Evolutionary conservation across 306 rosid genomes (phyloP), one percentile per base, ranked within the genome.

Genomic region (Fragaria ananassa): DNA sequence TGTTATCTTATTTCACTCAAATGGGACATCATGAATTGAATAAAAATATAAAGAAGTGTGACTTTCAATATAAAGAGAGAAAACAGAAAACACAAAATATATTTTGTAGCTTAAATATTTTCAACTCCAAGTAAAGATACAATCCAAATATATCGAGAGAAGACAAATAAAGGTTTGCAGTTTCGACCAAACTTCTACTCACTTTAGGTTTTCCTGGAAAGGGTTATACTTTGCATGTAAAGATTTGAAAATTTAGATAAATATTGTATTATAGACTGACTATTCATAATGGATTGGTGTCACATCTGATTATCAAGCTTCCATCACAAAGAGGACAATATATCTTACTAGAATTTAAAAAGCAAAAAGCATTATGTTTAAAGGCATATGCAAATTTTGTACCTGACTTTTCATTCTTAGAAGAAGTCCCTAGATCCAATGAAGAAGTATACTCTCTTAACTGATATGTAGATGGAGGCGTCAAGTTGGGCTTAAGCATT

Each of bases 341-440:
- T 74, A 23, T 9, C 41, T 69, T 12, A n/a, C 50, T 6, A 23
- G 25, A 25, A 27, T 15, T 74, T 42, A 3, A 56, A 41, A 58
- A 42, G 17, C 25, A 3, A 56, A 17, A 42, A 25, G 14, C 41
- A 27, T 10, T 34, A 5, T 77, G 53, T 35, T 19, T 7, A n/a
- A 61, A 31, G 25, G 29, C 12, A 56, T 39, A 68, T 57, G 65
- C 29, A 25, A 75, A 68, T 67, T 45, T 67, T 50, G 71, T 76
- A 91, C 98, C 96, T 89, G 88, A 58, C 56, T 79, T 88, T 78
- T 89, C 87, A 45, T 72, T 87, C 77, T 67, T 82, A 74, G 86
- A 62, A 57, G 86, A 75, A 68, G 85, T 75, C 76, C 73, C 81
- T 15, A 69, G 61, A 71, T 84, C 78, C 79, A 64, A 73, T 41